phyloP scores from a whole-genome alignment of 75 land plant species.

The Cryptomeria japonica region DNA sequence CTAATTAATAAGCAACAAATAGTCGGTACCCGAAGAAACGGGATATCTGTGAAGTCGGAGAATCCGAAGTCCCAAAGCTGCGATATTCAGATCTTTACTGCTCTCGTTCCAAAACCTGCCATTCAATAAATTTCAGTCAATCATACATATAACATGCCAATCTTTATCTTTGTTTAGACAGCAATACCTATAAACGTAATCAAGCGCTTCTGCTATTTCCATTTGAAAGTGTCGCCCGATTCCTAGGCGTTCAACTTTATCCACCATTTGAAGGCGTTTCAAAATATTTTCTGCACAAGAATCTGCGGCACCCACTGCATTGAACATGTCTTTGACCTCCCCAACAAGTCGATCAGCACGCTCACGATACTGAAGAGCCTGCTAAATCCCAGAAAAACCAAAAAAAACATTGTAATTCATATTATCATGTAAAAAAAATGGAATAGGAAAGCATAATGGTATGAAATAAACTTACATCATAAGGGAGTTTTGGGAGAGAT shows the following conservation, averaged over 20 bases:
- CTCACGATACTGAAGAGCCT: background rate
- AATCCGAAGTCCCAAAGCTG: too few relatives aligned
- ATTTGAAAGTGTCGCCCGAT: slow-evolving; percentile 14
- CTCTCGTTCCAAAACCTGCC: background rate
- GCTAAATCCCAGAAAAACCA: background rate
- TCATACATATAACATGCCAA: background rate
- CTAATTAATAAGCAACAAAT: too few relatives aligned
- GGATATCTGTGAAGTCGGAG: too few relatives aligned
- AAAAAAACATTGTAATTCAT: too few relatives aligned
- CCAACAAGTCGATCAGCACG: background rate
- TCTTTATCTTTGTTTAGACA: background rate
- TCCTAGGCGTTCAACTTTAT: slow-evolving; percentile 44
- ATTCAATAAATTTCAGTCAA: background rate
- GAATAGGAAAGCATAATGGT: too few relatives aligned
- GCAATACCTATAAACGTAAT: slow-evolving; percentile 31
- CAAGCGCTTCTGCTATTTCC: slow-evolving; percentile 19
- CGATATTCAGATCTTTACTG: too few relatives aligned
- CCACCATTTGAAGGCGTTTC: slow-evolving; percentile 52
- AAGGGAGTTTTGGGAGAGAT: background rate
- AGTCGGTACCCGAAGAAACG: too few relatives aligned
- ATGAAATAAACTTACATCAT: background rate
- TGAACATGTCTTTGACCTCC: background rate
- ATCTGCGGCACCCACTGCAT: background rate
- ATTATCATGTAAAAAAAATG: too few relatives aligned
- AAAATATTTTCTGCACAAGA: slow-evolving; percentile 7